These are phyloP conservation scores for Malassezia obtusa DNA, from an alignment of 1,284 basidiomycete species.

Conservation along the genomic window DNA sequence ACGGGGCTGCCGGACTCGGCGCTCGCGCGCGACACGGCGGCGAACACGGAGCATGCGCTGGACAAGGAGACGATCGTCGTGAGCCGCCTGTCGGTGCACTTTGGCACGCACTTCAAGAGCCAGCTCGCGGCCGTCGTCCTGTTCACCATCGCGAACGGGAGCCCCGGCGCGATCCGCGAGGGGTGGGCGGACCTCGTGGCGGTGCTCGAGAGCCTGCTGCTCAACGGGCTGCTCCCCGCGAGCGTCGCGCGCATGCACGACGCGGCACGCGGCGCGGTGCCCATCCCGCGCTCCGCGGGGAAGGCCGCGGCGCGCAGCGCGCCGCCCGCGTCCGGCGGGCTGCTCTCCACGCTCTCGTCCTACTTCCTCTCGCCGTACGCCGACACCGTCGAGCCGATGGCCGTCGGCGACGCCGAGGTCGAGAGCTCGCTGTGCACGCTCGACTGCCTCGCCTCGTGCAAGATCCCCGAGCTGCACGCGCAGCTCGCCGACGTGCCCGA, in stretches of 20 bases:
- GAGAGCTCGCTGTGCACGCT: conserved; percentile 90
- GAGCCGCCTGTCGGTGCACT: conserved; percentile 80
- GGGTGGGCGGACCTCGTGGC: conserved; percentile 89
- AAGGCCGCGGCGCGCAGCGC: conserved; percentile 72
- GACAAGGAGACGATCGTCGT: conserved; percentile 62
- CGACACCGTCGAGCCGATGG: conserved; percentile 63
- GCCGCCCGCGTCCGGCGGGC: conserved; percentile 73
- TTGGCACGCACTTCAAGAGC: conserved; percentile 89
- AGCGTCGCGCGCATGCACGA: conserved; percentile 83
- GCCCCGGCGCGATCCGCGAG: conserved; percentile 83
- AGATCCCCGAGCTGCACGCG: conserved; percentile 82
- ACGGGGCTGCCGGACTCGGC: conserved; percentile 33
- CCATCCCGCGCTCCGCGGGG: conserved; percentile 34
- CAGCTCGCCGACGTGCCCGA: conserved; percentile 67
- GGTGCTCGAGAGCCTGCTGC: conserved; percentile 92
- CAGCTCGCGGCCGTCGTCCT: conserved; percentile 93
- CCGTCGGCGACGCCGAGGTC: conserved; percentile 68
- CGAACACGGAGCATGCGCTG: conserved; percentile 2
- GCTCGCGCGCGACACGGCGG: conserved; percentile 22
- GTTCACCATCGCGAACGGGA: conserved; percentile 95
- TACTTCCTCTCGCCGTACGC: conserved; percentile 91
- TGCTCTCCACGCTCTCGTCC: conserved; percentile 85
- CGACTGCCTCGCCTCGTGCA: conserved; percentile 87
- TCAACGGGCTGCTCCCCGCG: conserved; percentile 70
- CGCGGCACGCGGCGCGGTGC: neutral